A percentile compares a stretch with the other conserved stretches of the same genome.
Conservation (phyloP, 441 rosid genomes). For the Syzygium malaccense region DNA sequence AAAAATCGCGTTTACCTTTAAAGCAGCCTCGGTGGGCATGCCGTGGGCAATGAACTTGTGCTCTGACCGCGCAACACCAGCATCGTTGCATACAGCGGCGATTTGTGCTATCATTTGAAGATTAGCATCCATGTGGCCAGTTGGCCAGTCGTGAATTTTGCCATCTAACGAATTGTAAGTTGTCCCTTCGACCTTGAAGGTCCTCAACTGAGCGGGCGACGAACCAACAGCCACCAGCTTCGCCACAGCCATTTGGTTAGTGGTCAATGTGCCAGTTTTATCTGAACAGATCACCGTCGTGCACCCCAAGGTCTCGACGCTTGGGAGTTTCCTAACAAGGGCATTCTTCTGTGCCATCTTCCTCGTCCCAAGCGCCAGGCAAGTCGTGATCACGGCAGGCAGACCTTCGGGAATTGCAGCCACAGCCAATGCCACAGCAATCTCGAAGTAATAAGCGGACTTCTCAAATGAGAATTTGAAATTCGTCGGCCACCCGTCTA, state of each 20-base stretch:
- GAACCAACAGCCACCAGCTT: slow-evolving; percentile 31
- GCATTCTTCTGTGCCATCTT: slow-evolving; percentile 46
- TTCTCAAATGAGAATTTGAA: slow-evolving; percentile 42
- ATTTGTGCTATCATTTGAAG: slow-evolving; percentile 39
- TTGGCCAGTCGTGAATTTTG: slow-evolving; percentile 29
- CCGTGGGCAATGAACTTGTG: slow-evolving; percentile 32
- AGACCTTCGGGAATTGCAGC: slow-evolving; percentile 44
- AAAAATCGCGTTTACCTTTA: slow-evolving; percentile 17
- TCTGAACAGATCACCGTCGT: slow-evolving; percentile 48
- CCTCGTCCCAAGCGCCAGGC: slow-evolving; percentile 37
- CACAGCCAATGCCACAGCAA: slow-evolving; percentile 43
- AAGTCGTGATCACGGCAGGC: slow-evolving; percentile 44
- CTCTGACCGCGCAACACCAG: slow-evolving; percentile 20
- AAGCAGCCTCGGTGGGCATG: slow-evolving; percentile 49
- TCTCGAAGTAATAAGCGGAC: slow-evolving; percentile 38
- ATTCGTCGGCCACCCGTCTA: slow-evolving; percentile 35
- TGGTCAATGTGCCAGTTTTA: slow-evolving; percentile 43
- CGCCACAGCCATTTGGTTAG: slow-evolving; percentile 42
- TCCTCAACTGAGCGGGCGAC: slow-evolving; percentile 7
- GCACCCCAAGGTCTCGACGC: slow-evolving; percentile 45
- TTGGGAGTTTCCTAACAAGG: slow-evolving; percentile 38
- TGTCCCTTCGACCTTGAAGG: slow-evolving; percentile 37
- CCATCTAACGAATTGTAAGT: slow-evolving; percentile 38
- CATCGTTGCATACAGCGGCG: slow-evolving; percentile 36
- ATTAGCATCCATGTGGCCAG: slow-evolving; percentile 29